Conservation (phyloP, 2,329 filamentous ascomycete genomes). For the Cordyceps cicadae region DNA sequence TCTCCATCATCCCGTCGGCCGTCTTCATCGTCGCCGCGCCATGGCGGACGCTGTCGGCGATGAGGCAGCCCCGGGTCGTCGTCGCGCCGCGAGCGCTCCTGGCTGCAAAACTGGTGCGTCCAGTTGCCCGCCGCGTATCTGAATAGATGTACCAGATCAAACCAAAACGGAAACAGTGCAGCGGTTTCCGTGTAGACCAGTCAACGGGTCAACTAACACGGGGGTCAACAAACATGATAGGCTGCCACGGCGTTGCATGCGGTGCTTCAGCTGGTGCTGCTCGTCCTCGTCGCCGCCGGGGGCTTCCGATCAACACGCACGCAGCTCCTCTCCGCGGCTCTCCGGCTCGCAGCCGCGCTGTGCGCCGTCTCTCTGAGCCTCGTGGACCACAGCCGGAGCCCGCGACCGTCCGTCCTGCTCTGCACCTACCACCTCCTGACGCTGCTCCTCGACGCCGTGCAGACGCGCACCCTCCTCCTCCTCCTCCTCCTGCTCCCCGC, state of each 20-base stretch:
- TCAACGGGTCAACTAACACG: too few relatives aligned
- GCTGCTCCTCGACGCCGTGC: constrained; percentile 35
- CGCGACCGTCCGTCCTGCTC: constrained; percentile 35
- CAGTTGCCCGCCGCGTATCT: too few relatives aligned
- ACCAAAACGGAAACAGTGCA: too few relatives aligned
- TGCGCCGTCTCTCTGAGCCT: constrained; percentile 25
- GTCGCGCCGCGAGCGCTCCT: neutral
- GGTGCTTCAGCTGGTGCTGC: neutral
- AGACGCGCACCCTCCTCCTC: constrained; percentile 36
- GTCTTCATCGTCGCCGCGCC: neutral
- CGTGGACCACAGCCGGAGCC: constrained; percentile 28
- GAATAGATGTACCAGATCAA: too few relatives aligned
- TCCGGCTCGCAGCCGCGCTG: constrained; percentile 22
- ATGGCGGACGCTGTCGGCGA: neutral
- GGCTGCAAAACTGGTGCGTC: neutral
- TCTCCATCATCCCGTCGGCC: neutral
- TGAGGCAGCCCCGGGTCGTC: neutral
- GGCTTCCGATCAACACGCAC: neutral
- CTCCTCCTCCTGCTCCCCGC: constrained; percentile 29
- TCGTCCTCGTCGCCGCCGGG: neutral
- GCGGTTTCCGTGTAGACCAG: too few relatives aligned
- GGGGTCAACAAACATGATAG: too few relatives aligned
- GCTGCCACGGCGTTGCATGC: neutral
- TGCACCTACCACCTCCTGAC: constrained; percentile 33
- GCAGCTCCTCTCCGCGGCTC: neutral